Conservation (phyloP, 2,329 filamentous ascomycete genomes). For the Diaporthe capsici region DNA sequence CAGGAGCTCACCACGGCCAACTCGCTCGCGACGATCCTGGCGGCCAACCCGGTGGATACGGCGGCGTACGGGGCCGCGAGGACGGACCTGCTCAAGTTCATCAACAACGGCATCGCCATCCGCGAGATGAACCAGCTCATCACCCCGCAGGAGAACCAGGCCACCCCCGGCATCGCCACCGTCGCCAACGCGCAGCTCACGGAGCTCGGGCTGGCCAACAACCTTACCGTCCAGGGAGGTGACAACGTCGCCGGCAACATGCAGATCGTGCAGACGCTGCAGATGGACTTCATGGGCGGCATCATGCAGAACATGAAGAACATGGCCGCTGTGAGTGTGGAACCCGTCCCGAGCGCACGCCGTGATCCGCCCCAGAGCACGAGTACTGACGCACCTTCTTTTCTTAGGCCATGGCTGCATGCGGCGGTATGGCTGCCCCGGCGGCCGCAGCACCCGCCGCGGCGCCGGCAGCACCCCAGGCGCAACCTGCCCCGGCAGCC, state of each 20-base stretch:
- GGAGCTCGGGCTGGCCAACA: slow-evolving; percentile 38
- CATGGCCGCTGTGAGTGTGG: slow-evolving; percentile 40
- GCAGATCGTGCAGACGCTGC: slow-evolving; percentile 37
- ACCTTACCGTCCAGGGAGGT: slow-evolving; percentile 34
- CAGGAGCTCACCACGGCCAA: slow-evolving; percentile 43
- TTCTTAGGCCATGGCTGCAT: slow-evolving; percentile 27
- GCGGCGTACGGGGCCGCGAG: slow-evolving; percentile 41
- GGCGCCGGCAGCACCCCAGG: background rate
- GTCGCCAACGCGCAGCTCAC: slow-evolving; percentile 43
- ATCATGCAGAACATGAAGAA: slow-evolving; percentile 44
- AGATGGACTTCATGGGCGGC: slow-evolving; percentile 42
- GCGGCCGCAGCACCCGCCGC: slow-evolving; percentile 9
- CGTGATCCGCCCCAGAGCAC: background rate
- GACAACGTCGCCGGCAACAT: slow-evolving; percentile 40
- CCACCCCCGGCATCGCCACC: slow-evolving; percentile 41
- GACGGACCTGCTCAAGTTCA: slow-evolving; percentile 42
- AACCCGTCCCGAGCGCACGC: background rate
- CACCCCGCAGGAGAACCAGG: slow-evolving; percentile 40
- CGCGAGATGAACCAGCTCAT: slow-evolving; percentile 46
- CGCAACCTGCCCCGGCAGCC: background rate
- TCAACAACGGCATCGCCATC: slow-evolving; percentile 45
- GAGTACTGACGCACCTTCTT: background rate
- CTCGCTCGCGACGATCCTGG: slow-evolving; percentile 37
- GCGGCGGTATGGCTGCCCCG: background rate
- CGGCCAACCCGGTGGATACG: slow-evolving; percentile 38